Percentiles rank a stretch among this genome's conserved stretches.
These are phyloP conservation scores for Penicillium sp. DNA, from an alignment of 2,329 filamentous ascomycete genomes.

Conservation along the genomic window DNA sequence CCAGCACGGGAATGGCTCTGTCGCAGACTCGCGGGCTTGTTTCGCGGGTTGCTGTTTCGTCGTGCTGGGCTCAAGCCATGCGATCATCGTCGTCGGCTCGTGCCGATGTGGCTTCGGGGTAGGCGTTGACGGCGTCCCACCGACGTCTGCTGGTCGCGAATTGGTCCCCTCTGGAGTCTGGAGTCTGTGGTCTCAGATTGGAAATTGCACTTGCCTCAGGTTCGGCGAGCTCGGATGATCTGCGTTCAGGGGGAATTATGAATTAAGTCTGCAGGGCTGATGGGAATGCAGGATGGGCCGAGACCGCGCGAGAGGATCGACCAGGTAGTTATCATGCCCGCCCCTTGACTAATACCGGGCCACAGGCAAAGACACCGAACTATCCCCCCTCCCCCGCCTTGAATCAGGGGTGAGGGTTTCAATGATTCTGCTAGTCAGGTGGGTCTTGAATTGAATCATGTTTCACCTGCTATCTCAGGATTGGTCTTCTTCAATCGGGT, in stretches of 20 bases:
- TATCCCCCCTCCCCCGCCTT: neutral
- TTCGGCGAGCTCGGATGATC: neutral
- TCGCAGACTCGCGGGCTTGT: slow-evolving; percentile 1
- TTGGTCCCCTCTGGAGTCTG: neutral
- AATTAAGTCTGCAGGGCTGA: neutral
- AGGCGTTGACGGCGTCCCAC: slow-evolving; percentile 12
- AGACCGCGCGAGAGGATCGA: neutral
- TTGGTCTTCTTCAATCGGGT: neutral
- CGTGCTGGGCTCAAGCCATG: slow-evolving; percentile 19
- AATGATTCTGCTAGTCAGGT: neutral
- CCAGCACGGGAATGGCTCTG: slow-evolving; percentile 8
- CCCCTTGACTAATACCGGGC: neutral
- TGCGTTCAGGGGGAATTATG: neutral
- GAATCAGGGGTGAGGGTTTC: neutral
- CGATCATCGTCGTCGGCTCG: slow-evolving; percentile 28
- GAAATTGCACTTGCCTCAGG: neutral
- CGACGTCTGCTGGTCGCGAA: slow-evolving; percentile 5
- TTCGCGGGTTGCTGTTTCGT: neutral
- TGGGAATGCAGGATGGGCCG: neutral
- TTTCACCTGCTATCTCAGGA: neutral
- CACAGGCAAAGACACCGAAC: neutral
- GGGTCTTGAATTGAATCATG: neutral
- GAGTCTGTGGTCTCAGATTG: neutral
- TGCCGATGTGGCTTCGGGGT: slow-evolving; percentile 28
- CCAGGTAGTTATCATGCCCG: neutral